Conservation (phyloP, 192 early-diverging fungal species). For the Pecoramyces ruminantium region DNA sequence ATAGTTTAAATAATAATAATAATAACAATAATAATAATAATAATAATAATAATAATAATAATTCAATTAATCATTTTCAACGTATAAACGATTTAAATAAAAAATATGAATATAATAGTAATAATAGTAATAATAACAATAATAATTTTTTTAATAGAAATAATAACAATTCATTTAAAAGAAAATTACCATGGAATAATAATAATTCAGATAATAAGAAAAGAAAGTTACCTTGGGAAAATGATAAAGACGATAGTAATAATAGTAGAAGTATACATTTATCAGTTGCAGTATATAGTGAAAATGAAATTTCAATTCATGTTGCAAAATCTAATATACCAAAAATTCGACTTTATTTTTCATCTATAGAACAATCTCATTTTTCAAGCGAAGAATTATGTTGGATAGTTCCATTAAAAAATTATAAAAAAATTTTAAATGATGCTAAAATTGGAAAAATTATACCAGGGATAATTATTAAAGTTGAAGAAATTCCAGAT, state of each 20-base stretch:
- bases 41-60: not conserved
- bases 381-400: not conserved
- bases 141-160: too few relatives aligned
- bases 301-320: not conserved
- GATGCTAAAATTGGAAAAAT: not conserved
- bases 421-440: not conserved
- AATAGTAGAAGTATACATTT: too few relatives aligned
- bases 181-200: too few relatives aligned
- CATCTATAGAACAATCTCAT: not conserved
- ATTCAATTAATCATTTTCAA: not conserved
- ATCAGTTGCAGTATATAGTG: not conserved
- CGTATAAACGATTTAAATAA: too few relatives aligned
- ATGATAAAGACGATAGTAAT: too few relatives aligned
- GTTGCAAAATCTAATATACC: not conserved
- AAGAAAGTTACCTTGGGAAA: not conserved
- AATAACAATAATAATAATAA: not conserved
- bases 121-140: not conserved
- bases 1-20: not conserved
- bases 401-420: not conserved
- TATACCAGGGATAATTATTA: not conserved
- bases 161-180: too few relatives aligned
- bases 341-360: not conserved
- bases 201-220: not conserved
- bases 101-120: not conserved
- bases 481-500: not conserved